Evolutionary conservation across 495 filamentous ascomycete species (phyloP), one percentile per base, ranked within the genome.

Genomic region (Talaromyces borbonicus): DNA sequence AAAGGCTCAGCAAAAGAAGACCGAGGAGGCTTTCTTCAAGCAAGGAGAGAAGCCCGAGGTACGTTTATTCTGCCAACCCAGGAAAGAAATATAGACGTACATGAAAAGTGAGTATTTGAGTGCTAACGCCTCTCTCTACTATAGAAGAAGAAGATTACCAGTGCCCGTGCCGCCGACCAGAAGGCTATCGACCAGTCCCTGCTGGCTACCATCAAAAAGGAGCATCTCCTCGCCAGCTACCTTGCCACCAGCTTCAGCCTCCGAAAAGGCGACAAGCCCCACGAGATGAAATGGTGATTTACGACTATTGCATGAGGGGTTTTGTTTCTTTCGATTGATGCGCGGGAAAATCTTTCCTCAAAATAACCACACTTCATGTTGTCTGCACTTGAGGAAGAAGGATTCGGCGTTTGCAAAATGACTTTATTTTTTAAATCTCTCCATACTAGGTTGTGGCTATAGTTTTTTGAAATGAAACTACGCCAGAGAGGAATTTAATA

Each of bases 1-100:
- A 66, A 95, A 95, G 81, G 73, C 77, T 61, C 75, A 79, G 67
- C 79, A 93, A 67, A 94, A 95, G 82, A 82, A 84, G 67, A 83
- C 88, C 69, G 92, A 96, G 71, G 87, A 93, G 62, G 75, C 77
- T 55, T 97, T 99, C 81, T 97, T 96, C 79, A 85, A 89, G 74
- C 87, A 95, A 75, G 90, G 88, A 61, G 87, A 95, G 79, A 93
- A 92, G 79, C 73, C 84, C 58, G 77, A 96, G 88, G 90, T 97
- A 75, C 56, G 85, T 76, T 52, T 20, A 30, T 1, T 4, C 11
- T 36, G 11, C 26, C n/a, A n/a, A 12, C 46, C 22, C 19, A 41
- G 45, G 36, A 47, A 26, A 23, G 6, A 38, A 23, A 18, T 24
- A 48, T 8, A 20, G 26, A 8, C 16, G 32, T 37, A 52, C 36